Base-by-base conservation (phyloP, 331 rosid genomes). In the Dryas integrifolia region DNA sequence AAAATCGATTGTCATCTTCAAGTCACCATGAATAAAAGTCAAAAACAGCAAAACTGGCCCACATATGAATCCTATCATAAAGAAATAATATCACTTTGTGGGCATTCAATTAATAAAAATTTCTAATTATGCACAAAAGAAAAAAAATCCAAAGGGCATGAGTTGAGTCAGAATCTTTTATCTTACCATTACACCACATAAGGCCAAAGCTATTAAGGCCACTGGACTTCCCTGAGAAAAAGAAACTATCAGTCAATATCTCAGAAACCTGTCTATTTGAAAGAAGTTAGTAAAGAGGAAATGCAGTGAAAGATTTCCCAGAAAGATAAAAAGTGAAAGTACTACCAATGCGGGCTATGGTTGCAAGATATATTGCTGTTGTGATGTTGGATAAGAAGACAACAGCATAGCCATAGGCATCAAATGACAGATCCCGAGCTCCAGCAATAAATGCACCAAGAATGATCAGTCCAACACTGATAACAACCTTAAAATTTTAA, bases 121-220 rank as follows among this genome's bases (percentile, higher is more conserved):
- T 67, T 60, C 58, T 10, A 47, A 43, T 59, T 64, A 26, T 45
- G 48, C 10, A 2, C n/a, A 51, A 24, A 50, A 69, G 40, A 4
- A 46, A 51, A 40, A 12, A 52, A 18, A 16, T 9, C 18, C 40
- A 18, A 58, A 65, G 45, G 55, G 13, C n/a, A 69, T 11, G 35
- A 47, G 51, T 70, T 16, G 40, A 55, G 71, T n/a, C 11, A 11
- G 67, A 73, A 77, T 72, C 69, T 45, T 56, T 68, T 70, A 62
- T 70, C 84, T 75, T 81, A 91, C 97, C 97, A 14, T 93, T 93
- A 90, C 96, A 93, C 98, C 98, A 93, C 98, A 93, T 93, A 67
- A 93, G 98, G 79, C 97, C 98, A 86, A 89, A 93, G 90, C 98
- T 90, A 79, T 87, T 93, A 52, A 93, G 96, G 59, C 98, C 98